Conservation (phyloP, 768 basidiomycete genomes). For the Mycena leptocephala region DNA sequence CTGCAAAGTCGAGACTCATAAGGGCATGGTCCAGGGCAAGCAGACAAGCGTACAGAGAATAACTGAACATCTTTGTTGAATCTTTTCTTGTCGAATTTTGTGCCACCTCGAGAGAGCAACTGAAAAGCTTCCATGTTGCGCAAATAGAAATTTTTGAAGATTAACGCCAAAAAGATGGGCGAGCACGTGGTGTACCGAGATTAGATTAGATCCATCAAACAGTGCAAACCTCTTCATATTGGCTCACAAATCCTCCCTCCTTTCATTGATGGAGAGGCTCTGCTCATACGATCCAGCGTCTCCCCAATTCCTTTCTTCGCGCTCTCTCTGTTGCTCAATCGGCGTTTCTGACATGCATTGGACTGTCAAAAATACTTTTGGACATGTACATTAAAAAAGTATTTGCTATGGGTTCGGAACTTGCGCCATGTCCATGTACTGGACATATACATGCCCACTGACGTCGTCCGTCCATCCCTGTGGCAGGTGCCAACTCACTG, state of each 20-base stretch:
- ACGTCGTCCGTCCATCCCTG: neutral
- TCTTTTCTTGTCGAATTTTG: conserved; percentile 82
- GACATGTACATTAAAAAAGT: too few species aligned
- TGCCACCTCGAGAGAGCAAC: conserved; percentile 90
- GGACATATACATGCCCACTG: neutral
- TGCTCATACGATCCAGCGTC: too few species aligned
- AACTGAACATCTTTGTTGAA: conserved; percentile 81
- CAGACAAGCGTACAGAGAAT: conserved; percentile 71
- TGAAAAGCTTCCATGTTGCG: conserved; percentile 88
- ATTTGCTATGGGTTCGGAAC: too few species aligned
- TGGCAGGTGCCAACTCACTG: neutral
- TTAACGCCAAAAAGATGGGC: neutral
- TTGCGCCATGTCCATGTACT: conserved; percentile 4
- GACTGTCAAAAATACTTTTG: too few species aligned
- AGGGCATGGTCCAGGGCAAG: neutral
- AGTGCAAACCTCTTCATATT: too few species aligned
- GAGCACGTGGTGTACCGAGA: neutral
- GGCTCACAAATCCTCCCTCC: too few species aligned
- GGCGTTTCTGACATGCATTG: too few species aligned
- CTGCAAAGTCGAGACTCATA: conserved; percentile 1
- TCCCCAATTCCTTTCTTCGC: too few species aligned
- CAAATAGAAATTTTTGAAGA: conserved; percentile 14
- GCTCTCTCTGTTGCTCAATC: too few species aligned
- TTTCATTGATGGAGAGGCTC: too few species aligned
- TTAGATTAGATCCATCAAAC: neutral